Percentiles rank a stretch among this genome's conserved stretches.
Conservation (phyloP, 306 rosid genomes). For the Casuarina equisetifolia region DNA sequence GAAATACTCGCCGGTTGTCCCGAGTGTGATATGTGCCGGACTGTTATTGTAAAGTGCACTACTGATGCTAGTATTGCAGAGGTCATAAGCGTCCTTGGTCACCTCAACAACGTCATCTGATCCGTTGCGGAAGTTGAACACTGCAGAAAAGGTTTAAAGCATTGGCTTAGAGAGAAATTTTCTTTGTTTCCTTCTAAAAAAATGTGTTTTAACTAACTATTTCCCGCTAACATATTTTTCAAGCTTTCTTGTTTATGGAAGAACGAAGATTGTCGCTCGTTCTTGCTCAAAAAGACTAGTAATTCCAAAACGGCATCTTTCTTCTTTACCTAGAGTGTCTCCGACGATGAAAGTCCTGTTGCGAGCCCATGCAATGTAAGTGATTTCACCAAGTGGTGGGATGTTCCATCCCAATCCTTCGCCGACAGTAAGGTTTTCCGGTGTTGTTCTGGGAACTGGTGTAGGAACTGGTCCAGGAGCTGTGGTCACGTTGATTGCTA, state of each 20-base stretch:
- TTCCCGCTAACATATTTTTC: no score
- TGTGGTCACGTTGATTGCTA: constrained; percentile 38
- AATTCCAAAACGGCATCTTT: neutral
- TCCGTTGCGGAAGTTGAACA: constrained; percentile 40
- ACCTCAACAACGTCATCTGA: constrained; percentile 54
- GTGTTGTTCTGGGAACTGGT: constrained; percentile 32
- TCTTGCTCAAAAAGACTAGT: neutral
- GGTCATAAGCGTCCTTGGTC: constrained; percentile 40
- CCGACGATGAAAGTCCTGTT: constrained; percentile 43
- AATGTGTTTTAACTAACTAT: neutral
- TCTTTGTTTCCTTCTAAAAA: neutral
- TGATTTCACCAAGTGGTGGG: constrained; percentile 35
- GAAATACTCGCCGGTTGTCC: constrained; percentile 41
- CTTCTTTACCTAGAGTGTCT: constrained; percentile 46
- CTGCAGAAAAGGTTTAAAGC: constrained; percentile 27
- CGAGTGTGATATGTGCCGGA: constrained; percentile 40
- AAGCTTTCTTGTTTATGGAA: no score
- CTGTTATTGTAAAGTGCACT: constrained; percentile 25
- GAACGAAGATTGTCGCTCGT: neutral
- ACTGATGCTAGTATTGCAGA: constrained; percentile 40
- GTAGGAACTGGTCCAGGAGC: constrained; percentile 35
- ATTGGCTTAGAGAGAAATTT: neutral
- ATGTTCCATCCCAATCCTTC: constrained; percentile 46
- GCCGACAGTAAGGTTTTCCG: constrained; percentile 44
- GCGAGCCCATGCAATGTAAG: constrained; percentile 43